Evolutionary conservation across 2,329 filamentous ascomycete species (phyloP).

Genomic region (Xylaria hypoxylon): DNA sequence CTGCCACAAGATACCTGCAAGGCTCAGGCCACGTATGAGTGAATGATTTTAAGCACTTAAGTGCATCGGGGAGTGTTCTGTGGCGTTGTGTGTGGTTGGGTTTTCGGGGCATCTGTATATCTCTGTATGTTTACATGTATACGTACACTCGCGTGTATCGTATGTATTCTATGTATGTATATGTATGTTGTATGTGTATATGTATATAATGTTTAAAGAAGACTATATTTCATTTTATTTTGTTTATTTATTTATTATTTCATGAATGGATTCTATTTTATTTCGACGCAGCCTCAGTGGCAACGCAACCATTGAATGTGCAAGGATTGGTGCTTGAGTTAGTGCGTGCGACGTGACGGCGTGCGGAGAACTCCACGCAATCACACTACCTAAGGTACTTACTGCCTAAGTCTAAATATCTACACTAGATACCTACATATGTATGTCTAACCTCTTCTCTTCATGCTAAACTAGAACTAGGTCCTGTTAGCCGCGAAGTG

Average conservation of each 20-base stretch:
- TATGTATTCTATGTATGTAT: slow-evolving; percentile 34
- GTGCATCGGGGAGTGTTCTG: slow-evolving; percentile 28
- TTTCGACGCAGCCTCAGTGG: neutral
- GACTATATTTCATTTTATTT: neutral
- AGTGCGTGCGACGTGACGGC: slow-evolving; percentile 14
- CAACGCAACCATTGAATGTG: neutral
- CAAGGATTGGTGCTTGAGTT: neutral
- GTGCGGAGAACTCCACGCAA: slow-evolving; percentile 1
- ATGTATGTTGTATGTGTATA: slow-evolving; percentile 31
- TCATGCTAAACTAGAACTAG: neutral
- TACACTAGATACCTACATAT: neutral
- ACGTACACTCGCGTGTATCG: slow-evolving; percentile 35
- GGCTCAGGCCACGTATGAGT: slow-evolving; percentile 52
- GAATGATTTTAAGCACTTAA: slow-evolving; percentile 48
- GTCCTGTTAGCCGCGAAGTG: neutral
- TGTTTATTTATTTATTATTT: too few species aligned
- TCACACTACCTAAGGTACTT: neutral
- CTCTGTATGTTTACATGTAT: slow-evolving; percentile 36
- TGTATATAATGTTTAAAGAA: slow-evolving; percentile 29
- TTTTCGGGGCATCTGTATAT: slow-evolving; percentile 34
- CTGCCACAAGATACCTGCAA: slow-evolving; percentile 46
- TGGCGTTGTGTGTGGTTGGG: slow-evolving; percentile 39
- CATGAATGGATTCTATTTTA: neutral
- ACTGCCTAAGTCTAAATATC: neutral
- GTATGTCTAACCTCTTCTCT: neutral